Base-by-base conservation (phyloP, 2,329 filamentous ascomycete genomes). In the Aureobasidium lini region DNA sequence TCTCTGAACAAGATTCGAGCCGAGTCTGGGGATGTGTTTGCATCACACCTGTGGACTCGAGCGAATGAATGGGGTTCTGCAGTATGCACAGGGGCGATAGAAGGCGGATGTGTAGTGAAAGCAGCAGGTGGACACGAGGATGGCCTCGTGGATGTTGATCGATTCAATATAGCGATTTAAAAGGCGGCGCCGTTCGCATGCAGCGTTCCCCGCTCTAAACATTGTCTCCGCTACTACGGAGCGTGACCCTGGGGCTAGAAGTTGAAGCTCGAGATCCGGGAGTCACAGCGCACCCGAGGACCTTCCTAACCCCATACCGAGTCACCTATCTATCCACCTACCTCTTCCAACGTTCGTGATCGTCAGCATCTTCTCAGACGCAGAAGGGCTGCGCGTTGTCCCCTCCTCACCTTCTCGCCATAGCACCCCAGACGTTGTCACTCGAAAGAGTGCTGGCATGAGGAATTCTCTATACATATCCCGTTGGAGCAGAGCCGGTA, bases 241-340 rank as follows among this genome's bases (percentile, higher is more conserved):
- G 53, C 53, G 42, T 57, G 53, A 57, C 53, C 53, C 40, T 57
- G 53, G 53, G 53, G 53, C 53, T 39, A 57, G 42, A 57, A 43
- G 40, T 34, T 54, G 31, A 39, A 47, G 53, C 53, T 57, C 53
- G n/a, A 57, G 42, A 39, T 37, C 32, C 52, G 52, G 52, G 40
- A 56, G 52, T 44, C 52, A 44, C 52, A 44, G 52, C 40, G 52
- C 23, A 23, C 40, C 40, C 42, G 32, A 32, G 5, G 47, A 57
- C 42, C 53, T 46, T 44, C 32, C 6, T 36, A 31, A 34, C 42
- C 32, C 10, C 31, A 56, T 43, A 44, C 40, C 16, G 40, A 56
- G 16, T 56, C 52, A 44, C 18, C 16, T 37, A 18, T 18, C 40
- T 36, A 18, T 18, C 40, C 28, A 36, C 52, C 52, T 56, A 44